phyloP scores from a whole-genome alignment of 2,329 filamentous ascomycete genomes.

The Colletotrichum spaethianum region DNA sequence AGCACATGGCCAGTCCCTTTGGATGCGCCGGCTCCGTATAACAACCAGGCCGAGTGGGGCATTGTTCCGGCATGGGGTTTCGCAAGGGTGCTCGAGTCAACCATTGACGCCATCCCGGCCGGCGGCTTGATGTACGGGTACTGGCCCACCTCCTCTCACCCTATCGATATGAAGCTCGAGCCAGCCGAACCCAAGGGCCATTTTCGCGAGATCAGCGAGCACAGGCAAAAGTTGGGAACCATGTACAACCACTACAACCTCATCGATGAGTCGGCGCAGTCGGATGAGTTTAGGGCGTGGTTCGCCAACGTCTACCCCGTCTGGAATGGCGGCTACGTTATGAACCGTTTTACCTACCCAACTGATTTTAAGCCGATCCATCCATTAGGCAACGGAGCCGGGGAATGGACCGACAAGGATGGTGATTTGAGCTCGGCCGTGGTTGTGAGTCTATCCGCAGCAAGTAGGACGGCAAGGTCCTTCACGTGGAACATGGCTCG shows the following conservation, averaged over 20 bases:
- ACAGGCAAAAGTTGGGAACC: constrained; percentile 45
- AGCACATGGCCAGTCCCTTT: constrained; percentile 58
- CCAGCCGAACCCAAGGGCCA: constrained; percentile 47
- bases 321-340: constrained; percentile 48
- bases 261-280: constrained; percentile 20
- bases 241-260: constrained; percentile 61
- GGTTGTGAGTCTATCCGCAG: constrained; percentile 49
- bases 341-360: constrained; percentile 52
- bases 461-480: constrained; percentile 49
- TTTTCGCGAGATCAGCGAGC: constrained; percentile 54
- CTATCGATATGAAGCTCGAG: constrained; percentile 55
- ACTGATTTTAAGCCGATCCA: constrained; percentile 44
- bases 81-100: constrained; percentile 58
- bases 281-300: constrained; percentile 34
- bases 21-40: constrained; percentile 50
- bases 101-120: constrained; percentile 48
- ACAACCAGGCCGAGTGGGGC: constrained; percentile 57
- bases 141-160: constrained; percentile 57
- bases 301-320: constrained; percentile 43
- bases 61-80: constrained; percentile 65
- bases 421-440: constrained; percentile 52
- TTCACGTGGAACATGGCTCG: constrained; percentile 47
- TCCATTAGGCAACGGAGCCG: constrained; percentile 34
- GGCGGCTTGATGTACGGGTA: constrained; percentile 59
- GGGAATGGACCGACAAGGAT: constrained; percentile 48